phyloP scores from a whole-genome alignment of 2,329 filamentous ascomycete species.

The Chrysoporthe puriensis region DNA sequence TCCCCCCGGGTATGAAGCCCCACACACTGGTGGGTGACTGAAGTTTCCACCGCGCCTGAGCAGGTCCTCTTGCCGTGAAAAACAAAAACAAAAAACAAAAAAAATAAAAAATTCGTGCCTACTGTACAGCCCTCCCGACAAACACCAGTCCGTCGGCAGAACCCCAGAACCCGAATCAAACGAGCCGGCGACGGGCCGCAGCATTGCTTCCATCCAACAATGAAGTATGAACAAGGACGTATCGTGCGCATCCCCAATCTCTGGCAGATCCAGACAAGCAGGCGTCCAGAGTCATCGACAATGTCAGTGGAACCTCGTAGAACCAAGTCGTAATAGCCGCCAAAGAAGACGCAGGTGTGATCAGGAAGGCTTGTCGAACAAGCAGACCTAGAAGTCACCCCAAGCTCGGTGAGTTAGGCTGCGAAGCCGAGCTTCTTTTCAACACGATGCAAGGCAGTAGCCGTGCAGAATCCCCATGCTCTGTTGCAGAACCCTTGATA shows the following conservation, averaged over 20 bases:
- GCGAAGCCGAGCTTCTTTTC: not conserved
- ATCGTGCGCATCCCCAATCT: not conserved
- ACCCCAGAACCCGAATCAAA: not conserved
- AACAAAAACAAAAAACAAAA: not conserved
- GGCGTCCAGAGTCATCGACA: not conserved
- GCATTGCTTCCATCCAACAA: slow-evolving; percentile 4
- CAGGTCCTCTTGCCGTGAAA: not conserved
- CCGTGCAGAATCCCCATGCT: not conserved
- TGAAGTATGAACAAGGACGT: not conserved
- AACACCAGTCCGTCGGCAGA: not conserved
- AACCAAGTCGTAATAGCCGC: not conserved
- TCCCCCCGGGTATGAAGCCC: slow-evolving; percentile 19
- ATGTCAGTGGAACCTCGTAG: not conserved
- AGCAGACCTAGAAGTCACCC: not conserved
- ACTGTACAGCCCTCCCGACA: not conserved
- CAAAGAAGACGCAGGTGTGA: not conserved
- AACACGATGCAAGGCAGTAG: not conserved
- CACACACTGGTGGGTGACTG: slow-evolving; percentile 14
- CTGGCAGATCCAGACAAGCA: not conserved
- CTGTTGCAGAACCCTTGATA: not conserved
- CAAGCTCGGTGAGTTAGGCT: not conserved
- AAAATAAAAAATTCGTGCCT: not conserved
- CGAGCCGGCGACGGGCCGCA: not conserved
- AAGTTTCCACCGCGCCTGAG: not conserved
- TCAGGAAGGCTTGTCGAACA: not conserved